Percentiles rank a stretch among this genome's conserved stretches.
Conservation (phyloP, 305 asterid species). For the Withania somnifera region DNA sequence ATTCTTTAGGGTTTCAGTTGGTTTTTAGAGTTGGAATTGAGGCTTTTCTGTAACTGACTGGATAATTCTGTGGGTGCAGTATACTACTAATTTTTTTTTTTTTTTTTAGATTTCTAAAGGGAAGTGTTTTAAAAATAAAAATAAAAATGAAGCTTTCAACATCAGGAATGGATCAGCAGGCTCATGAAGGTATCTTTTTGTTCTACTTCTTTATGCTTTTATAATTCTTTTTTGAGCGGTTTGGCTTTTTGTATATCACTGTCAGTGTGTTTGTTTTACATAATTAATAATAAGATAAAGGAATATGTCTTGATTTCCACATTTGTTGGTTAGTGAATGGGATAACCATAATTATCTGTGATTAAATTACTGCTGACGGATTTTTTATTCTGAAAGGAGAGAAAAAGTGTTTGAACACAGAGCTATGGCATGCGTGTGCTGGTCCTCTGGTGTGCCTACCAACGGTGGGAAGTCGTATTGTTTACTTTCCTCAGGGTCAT, state of each 20-base stretch:
- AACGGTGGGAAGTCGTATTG: constrained; percentile 59
- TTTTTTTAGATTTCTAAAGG: constrained; percentile 2
- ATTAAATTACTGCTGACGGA: constrained; percentile 18
- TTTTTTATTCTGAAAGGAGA: constrained; percentile 50
- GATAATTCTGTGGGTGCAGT: background rate
- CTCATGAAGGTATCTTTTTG: constrained; percentile 64
- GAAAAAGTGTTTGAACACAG: constrained; percentile 88
- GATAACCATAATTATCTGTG: background rate
- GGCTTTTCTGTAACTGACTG: constrained; percentile 23
- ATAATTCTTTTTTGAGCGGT: constrained; percentile 9
- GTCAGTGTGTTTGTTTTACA: background rate
- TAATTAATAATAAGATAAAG: background rate
- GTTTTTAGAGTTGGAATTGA: constrained; percentile 8
- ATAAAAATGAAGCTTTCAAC: constrained; percentile 87
- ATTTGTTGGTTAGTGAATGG: background rate
- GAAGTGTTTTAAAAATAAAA: no score
- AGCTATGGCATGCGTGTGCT: constrained; percentile 99
- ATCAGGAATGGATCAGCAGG: constrained; percentile 92
- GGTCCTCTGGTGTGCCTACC: constrained; percentile 96
- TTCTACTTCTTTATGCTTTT: constrained; percentile 13
- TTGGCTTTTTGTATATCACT: constrained; percentile 5
- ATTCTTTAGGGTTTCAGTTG: constrained; percentile 22
- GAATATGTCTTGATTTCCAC: background rate
- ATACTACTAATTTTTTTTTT: background rate
- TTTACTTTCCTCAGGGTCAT: constrained; percentile 96